Evolutionary conservation across 371 early-diverging fungal species (phyloP).

Genomic region (Rhizomucor pusillus): DNA sequence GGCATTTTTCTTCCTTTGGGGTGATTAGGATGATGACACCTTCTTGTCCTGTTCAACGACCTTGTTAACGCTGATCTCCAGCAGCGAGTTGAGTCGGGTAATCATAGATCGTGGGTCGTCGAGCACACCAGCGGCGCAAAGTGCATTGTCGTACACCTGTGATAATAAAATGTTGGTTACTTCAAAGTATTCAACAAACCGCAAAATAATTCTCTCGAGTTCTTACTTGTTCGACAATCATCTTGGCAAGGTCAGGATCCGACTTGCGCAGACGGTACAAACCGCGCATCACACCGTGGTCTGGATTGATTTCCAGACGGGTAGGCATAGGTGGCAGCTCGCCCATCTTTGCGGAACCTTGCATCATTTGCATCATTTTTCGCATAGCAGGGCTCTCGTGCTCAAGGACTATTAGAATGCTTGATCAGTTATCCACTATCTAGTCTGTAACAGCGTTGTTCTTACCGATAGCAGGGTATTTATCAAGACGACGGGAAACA

Average conservation of each 20-base stretch:
- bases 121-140: slow-evolving; percentile 76
- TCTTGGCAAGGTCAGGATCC: slow-evolving; percentile 64
- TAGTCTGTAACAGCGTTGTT: too few relatives aligned
- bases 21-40: slow-evolving; percentile 18
- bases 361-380: slow-evolving; percentile 73
- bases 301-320: slow-evolving; percentile 85
- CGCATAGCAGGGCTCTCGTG: slow-evolving; percentile 79
- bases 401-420: slow-evolving; percentile 53
- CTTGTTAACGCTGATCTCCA: slow-evolving; percentile 53
- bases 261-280: slow-evolving; percentile 57
- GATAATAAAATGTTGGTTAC: not conserved
- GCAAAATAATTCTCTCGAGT: not conserved
- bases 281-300: slow-evolving; percentile 73
- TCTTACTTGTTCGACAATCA: slow-evolving; percentile 56
- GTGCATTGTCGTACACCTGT: slow-evolving; percentile 75
- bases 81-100: slow-evolving; percentile 66
- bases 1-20: not conserved
- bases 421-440: too few relatives aligned
- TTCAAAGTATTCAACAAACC: not conserved
- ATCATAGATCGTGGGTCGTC: slow-evolving; percentile 80
- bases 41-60: slow-evolving; percentile 46
- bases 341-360: slow-evolving; percentile 64
- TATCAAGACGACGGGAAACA: slow-evolving; percentile 64
- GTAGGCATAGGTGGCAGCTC: slow-evolving; percentile 50
- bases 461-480: slow-evolving; percentile 71